phyloP scores from a whole-genome alignment of 176 grass and related monocot species.

The Ensete ventricosum region DNA sequence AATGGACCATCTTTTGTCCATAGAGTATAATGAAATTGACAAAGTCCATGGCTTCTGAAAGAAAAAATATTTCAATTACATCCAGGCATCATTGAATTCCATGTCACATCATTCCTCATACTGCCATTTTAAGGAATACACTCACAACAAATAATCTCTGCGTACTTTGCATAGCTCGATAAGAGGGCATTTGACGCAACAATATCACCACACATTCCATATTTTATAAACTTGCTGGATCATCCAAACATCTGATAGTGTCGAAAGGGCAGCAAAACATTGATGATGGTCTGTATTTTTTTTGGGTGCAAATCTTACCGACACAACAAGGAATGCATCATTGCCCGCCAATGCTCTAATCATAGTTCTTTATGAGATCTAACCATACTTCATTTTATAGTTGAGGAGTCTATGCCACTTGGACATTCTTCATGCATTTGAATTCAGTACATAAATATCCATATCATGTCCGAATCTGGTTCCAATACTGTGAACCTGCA shows the following conservation, averaged over 20 bases:
- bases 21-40: constrained; percentile 58
- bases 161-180: constrained; percentile 68
- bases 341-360: constrained; percentile 49
- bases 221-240: constrained; percentile 66
- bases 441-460: constrained; percentile 66
- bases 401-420: constrained; percentile 60
- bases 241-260: constrained; percentile 43
- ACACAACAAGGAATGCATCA: constrained; percentile 29
- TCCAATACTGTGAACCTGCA: constrained; percentile 48
- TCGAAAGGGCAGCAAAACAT: constrained; percentile 48
- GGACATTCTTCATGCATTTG: constrained; percentile 67
- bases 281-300: constrained; percentile 53
- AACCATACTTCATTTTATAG: constrained; percentile 40
- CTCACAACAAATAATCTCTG: constrained; percentile 48
- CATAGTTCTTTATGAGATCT: constrained; percentile 68
- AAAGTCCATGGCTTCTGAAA: constrained; percentile 64
- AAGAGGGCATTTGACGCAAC: constrained; percentile 59
- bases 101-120: constrained; percentile 54
- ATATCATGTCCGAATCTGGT: constrained; percentile 55
- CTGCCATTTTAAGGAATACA: constrained; percentile 44
- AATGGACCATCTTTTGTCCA: constrained; percentile 47
- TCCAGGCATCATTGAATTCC: constrained; percentile 72
- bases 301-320: constrained; percentile 48
- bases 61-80: constrained; percentile 54
- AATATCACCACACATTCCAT: constrained; percentile 45